A percentile compares a stretch with the other conserved stretches of the same genome.
Conservation (phyloP, 805 yeast species). For the Pichia ethanolica region DNA sequence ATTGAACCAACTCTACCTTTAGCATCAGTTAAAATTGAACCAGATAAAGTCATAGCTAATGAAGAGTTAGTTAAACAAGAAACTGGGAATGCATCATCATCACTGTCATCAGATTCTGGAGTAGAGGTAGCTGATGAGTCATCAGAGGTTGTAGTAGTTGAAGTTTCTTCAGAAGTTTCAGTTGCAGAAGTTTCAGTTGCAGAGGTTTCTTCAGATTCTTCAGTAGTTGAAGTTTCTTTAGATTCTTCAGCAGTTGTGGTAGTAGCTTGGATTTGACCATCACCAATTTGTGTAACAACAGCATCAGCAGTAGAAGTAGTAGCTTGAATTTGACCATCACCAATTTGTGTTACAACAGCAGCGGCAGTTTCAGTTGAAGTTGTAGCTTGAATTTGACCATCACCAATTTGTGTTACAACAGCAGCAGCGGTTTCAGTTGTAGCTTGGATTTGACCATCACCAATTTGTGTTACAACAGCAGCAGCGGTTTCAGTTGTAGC, state of each 20-base stretch:
- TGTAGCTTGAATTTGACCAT: conserved; percentile 13
- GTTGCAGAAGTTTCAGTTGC: conserved; percentile 20
- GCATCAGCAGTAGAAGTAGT: conserved; percentile 28
- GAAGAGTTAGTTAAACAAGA: conserved; percentile 33
- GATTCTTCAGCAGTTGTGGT: conserved; percentile 27
- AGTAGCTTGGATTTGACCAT: conserved; percentile 35
- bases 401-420: too few species aligned
- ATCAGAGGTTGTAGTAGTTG: conserved; percentile 20
- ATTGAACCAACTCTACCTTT: conserved; percentile 50
- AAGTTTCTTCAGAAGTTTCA: conserved; percentile 18
- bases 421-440: conserved; percentile 11
- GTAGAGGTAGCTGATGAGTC: not conserved
- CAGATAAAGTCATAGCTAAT: conserved; percentile 37
- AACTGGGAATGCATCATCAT: conserved; percentile 14
- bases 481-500: too few species aligned
- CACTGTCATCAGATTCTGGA: conserved; percentile 11
- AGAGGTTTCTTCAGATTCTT: conserved; percentile 6
- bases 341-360: conserved; percentile 32
- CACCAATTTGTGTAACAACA: conserved; percentile 39
- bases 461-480: conserved; percentile 43
- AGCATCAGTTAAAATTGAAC: conserved; percentile 36
- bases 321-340: conserved; percentile 49
- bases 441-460: conserved; percentile 57
- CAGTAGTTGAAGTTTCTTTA: conserved; percentile 29
- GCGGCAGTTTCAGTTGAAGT: conserved; percentile 4